phyloP scores from a whole-genome alignment of 495 filamentous ascomycete species.

The Neurospora sp. region DNA sequence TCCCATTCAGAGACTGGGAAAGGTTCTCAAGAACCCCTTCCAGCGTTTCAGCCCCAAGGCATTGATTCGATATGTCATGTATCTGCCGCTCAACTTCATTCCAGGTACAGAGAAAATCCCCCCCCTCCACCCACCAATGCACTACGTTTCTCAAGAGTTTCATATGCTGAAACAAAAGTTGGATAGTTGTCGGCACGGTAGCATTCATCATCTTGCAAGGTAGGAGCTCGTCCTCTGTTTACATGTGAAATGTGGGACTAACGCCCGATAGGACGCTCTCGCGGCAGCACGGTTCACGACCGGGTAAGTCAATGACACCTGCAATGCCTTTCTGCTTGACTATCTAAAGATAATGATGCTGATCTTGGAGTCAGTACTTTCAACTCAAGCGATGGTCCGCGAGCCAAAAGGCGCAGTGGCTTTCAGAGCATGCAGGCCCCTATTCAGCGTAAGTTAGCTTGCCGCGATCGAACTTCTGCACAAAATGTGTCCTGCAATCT shows the following conservation, averaged over 20 bases:
- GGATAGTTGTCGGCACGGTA: constrained; percentile 62
- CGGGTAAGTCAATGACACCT: constrained; percentile 16
- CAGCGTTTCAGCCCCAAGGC: constrained; percentile 52
- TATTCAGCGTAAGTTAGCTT: constrained; percentile 61
- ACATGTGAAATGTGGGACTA: constrained; percentile 1
- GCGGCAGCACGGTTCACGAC: constrained; percentile 23
- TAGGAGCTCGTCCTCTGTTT: constrained; percentile 14
- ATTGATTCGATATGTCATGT: constrained; percentile 61
- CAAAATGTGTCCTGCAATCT: not conserved
- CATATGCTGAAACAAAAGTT: not conserved
- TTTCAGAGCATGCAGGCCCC: constrained; percentile 50
- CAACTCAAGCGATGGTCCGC: constrained; percentile 75
- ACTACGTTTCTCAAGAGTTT: not conserved
- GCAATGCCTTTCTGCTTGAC: not conserved
- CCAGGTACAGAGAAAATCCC: constrained; percentile 36
- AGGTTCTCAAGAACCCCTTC: constrained; percentile 60
- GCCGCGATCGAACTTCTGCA: not conserved
- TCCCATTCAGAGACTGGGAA: constrained; percentile 62
- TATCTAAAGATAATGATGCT: not conserved
- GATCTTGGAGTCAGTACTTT: constrained; percentile 53
- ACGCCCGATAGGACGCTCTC: constrained; percentile 24
- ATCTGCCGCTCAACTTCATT: constrained; percentile 87
- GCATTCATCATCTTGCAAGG: constrained; percentile 73
- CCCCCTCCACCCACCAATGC: constrained; percentile 1
- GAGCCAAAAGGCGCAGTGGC: constrained; percentile 50